Conservation (phyloP, 2,329 filamentous ascomycete genomes). For the Fusarium abutilonis region DNA sequence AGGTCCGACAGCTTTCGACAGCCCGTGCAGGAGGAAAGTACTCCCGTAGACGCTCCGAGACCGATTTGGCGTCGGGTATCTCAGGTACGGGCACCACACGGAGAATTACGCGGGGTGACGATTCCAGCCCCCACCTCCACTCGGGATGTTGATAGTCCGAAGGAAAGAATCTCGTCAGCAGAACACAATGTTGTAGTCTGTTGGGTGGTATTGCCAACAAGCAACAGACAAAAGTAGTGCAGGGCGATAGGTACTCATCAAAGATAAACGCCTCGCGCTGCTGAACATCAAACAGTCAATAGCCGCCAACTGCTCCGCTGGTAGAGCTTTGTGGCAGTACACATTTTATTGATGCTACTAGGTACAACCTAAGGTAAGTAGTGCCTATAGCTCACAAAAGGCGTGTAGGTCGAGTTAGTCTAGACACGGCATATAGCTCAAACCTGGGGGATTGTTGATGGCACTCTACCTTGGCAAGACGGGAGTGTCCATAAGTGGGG, state of each 20-base stretch:
- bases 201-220: background rate
- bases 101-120: background rate
- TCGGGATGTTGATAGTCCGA: constrained; percentile 1
- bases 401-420: constrained; percentile 8
- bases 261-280: constrained; percentile 34
- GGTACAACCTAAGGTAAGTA: too few species aligned
- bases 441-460: constrained; percentile 23
- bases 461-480: constrained; percentile 12
- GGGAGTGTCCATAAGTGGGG: constrained; percentile 18
- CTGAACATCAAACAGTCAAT: background rate
- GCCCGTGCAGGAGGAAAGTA: background rate
- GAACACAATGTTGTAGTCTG: background rate
- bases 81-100: background rate
- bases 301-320: constrained; percentile 15
- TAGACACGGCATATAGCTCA: constrained; percentile 5
- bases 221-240: background rate
- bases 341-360: constrained; percentile 1
- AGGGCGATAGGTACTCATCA: constrained; percentile 3
- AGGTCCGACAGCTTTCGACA: background rate
- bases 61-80: constrained; percentile 1
- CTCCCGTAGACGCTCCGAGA: constrained; percentile 6
- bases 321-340: constrained; percentile 17
- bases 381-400: background rate
- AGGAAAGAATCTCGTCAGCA: background rate
- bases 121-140: background rate